Percentiles rank a stretch among this genome's conserved stretches.
These are phyloP conservation scores for Hemileia vastatrix DNA, from an alignment of 1,284 basidiomycete genomes.

Conservation along the genomic window DNA sequence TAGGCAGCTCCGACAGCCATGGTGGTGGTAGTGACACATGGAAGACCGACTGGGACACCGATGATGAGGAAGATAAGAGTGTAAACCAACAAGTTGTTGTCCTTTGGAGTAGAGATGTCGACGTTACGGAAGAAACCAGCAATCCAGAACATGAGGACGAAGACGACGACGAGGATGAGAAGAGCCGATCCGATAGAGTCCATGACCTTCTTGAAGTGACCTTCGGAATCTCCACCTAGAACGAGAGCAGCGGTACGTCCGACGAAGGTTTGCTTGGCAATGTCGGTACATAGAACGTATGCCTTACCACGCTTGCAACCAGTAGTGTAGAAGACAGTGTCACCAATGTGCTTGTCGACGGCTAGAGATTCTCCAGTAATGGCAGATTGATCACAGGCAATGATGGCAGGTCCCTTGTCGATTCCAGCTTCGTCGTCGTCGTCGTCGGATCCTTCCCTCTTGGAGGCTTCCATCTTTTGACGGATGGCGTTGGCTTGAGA, in stretches of 20 bases:
- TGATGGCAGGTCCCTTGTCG: slow-evolving; percentile 50
- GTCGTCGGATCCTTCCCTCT: slow-evolving; percentile 27
- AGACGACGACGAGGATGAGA: slow-evolving; percentile 51
- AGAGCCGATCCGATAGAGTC: slow-evolving; percentile 50
- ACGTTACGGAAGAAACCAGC: slow-evolving; percentile 43
- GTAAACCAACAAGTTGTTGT: slow-evolving; percentile 52
- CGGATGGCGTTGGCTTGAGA: slow-evolving; percentile 41
- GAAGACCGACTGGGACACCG: slow-evolving; percentile 54
- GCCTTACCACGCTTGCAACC: slow-evolving; percentile 52
- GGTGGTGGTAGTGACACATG: slow-evolving; percentile 51
- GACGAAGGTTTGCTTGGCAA: slow-evolving; percentile 50
- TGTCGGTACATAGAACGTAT: slow-evolving; percentile 49
- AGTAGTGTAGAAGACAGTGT: slow-evolving; percentile 49
- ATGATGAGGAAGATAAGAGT: slow-evolving; percentile 51
- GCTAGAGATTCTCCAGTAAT: slow-evolving; percentile 54
- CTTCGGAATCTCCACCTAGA: slow-evolving; percentile 42
- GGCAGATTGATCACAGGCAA: slow-evolving; percentile 51
- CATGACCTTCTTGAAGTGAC: slow-evolving; percentile 51
- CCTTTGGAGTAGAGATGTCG: slow-evolving; percentile 48
- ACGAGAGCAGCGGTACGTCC: slow-evolving; percentile 50
- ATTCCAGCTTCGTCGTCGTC: slow-evolving; percentile 46
- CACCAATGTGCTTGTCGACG: slow-evolving; percentile 52
- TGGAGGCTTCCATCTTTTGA: slow-evolving; percentile 39
- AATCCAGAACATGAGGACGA: slow-evolving; percentile 46
- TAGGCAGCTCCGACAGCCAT: slow-evolving; percentile 54